These are phyloP conservation scores for Volvox africanus DNA, from an alignment of 139 green algal species.

Conservation along the genomic window DNA sequence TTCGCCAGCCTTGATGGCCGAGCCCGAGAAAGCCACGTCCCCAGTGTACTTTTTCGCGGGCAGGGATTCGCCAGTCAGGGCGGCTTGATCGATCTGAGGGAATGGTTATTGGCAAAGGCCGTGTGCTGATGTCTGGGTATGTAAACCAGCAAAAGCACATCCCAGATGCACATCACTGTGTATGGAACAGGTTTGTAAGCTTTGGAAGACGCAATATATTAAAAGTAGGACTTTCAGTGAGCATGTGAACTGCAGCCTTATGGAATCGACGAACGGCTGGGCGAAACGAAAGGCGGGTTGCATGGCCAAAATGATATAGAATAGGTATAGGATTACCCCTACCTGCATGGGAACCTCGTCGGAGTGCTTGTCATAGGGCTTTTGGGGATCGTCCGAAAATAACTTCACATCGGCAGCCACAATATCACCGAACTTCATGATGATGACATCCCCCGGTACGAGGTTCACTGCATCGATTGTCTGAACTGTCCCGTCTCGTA, in stretches of 20 bases:
- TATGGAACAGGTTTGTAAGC: no score
- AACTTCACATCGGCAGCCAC: conserved; percentile 92
- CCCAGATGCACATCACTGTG: no score
- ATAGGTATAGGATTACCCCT: no score
- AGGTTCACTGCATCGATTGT: conserved; percentile 74
- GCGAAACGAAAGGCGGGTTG: no score
- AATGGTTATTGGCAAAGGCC: no score
- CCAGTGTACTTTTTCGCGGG: conserved; percentile 88
- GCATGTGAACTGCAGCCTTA: no score
- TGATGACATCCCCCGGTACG: conserved; percentile 87
- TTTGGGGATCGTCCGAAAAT: conserved; percentile 65
- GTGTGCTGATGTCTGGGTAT: no score
- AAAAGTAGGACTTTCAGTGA: no score
- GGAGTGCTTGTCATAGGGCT: conserved; percentile 15
- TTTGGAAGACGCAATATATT: no score
- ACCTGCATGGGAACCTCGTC: conserved; percentile 82
- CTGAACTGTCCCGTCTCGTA: conserved; percentile 70
- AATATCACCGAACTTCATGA: conserved; percentile 85
- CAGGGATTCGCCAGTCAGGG: conserved; percentile 90
- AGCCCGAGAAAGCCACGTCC: conserved; percentile 85
- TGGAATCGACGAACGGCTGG: no score
- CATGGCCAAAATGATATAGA: no score
- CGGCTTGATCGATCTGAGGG: conserved; percentile 84
- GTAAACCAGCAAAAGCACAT: background rate
- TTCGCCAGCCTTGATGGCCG: conserved; percentile 92